These are phyloP conservation scores for Sarocladiaceae sp. DNA, from an alignment of 2,329 filamentous ascomycete species.

Conservation along the genomic window DNA sequence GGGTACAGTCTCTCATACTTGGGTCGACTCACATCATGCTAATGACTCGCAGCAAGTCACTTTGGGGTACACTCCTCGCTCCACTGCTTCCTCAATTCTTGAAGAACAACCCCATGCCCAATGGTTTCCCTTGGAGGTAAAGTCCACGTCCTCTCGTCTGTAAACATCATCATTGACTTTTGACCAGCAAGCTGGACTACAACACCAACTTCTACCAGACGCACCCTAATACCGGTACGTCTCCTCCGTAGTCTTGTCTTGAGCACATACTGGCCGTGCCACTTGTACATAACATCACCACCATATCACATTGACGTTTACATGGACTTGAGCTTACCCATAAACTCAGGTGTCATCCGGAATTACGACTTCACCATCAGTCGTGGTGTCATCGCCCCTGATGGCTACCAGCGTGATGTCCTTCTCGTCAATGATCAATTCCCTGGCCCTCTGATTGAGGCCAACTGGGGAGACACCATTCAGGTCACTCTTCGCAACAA, in stretches of 20 bases:
- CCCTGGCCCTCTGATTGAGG: conserved; percentile 63
- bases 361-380: conserved; percentile 51
- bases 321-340: not conserved
- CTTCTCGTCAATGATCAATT: conserved; percentile 63
- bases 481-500: conserved; percentile 68
- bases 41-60: conserved; percentile 27
- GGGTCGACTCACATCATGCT: not conserved
- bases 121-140: conserved; percentile 47
- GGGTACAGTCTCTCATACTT: conserved; percentile 22
- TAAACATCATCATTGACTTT: not conserved
- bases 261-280: not conserved
- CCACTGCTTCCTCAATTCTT: conserved; percentile 38
- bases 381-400: conserved; percentile 46
- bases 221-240: conserved; percentile 42
- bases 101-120: conserved; percentile 42
- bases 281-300: not conserved
- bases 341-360: conserved; percentile 36
- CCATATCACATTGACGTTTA: not conserved
- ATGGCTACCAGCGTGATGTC: conserved; percentile 48
- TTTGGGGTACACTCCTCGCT: conserved; percentile 34
- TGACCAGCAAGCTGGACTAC: conserved; percentile 28
- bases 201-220: conserved; percentile 46
- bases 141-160: not conserved
- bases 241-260: not conserved
- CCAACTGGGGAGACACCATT: conserved; percentile 59